These are phyloP conservation scores for Tetragonia tetragonoides DNA, from an alignment of 148 eudicot genomes.

Conservation along the genomic window DNA sequence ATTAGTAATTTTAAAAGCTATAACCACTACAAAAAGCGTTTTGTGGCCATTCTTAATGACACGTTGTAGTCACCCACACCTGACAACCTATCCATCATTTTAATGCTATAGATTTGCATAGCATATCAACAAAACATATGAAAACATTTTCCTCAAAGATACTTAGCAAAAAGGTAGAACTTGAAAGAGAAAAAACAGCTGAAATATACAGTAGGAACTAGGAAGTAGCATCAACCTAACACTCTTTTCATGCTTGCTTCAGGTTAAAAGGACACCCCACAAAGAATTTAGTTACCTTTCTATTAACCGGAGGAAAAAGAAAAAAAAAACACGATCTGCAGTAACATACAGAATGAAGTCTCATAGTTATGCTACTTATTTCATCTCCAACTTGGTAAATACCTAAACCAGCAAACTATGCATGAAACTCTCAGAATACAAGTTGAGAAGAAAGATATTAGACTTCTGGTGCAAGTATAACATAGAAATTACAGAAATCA, in stretches of 20 bases:
- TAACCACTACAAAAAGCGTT: neutral
- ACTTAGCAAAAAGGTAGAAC: neutral
- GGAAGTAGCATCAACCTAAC: slow-evolving; percentile 6
- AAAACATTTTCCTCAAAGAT: neutral
- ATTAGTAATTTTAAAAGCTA: neutral
- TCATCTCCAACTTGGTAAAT: neutral
- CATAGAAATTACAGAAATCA: neutral
- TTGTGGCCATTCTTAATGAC: neutral
- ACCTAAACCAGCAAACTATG: neutral
- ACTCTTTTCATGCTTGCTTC: neutral
- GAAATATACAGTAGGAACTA: neutral
- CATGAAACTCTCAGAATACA: neutral
- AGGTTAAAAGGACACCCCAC: too few relatives aligned
- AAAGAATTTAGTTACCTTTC: too few relatives aligned
- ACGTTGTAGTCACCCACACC: neutral
- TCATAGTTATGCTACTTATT: neutral
- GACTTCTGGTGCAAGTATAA: neutral
- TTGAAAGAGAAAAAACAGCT: neutral
- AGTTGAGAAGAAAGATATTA: neutral
- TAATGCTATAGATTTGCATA: neutral
- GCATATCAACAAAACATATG: neutral
- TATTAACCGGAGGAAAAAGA: neutral
- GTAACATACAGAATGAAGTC: neutral
- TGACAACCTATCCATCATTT: neutral
- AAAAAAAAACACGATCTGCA: too few relatives aligned